Base-by-base conservation (phyloP, 2,329 filamentous ascomycete genomes). In the Fusarium torulosum region DNA sequence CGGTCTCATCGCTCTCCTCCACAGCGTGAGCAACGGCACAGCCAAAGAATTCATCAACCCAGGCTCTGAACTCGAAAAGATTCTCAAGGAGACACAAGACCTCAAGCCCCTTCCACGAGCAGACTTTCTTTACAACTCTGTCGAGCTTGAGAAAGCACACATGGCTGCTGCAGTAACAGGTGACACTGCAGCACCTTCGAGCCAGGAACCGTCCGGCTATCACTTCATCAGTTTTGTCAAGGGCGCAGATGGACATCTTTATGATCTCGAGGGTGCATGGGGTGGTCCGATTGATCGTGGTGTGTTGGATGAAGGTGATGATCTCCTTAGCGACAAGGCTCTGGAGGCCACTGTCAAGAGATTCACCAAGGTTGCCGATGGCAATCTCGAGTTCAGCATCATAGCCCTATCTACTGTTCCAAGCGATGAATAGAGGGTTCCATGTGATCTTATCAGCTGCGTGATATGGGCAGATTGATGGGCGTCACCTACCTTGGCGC, bases 211-310 rank as follows among this genome's bases (percentile, higher is more conserved):
- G 29, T 81, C 88, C 1, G 90, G 91, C 43, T 82, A 93, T 66
- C 93, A 96, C 76, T 96, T 94, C 73, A 90, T 96, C 38, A 91
- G 91, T 41, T 96, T 94, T 75, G 89, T 94, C 47, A 93, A 91
- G 78, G 82, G 81, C 5, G 83, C 85, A 70, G 86, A 90, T 53
- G 84, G 86, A 8, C 82, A 82, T 55, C 75, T 96, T 41, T 96
- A 91, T 88, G 93, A 96, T 80, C 78, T 96, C 73, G 93, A 96
- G 78, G 93, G 93, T 1, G 78, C 85, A 21, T 83, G 91, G 47
- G 91, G 90, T 71, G 92, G 92, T 0, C 92, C 92, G 1, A 79
- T 95, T 44, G 87, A 93, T 67, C 83, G 92, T 15, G 89, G 89
- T 0, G 53, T 66, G 15, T 76, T 91, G 58, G 77, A 59, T 2